Base-by-base conservation (phyloP, 2,329 filamentous ascomycete species). In the Aulographum hederae region DNA sequence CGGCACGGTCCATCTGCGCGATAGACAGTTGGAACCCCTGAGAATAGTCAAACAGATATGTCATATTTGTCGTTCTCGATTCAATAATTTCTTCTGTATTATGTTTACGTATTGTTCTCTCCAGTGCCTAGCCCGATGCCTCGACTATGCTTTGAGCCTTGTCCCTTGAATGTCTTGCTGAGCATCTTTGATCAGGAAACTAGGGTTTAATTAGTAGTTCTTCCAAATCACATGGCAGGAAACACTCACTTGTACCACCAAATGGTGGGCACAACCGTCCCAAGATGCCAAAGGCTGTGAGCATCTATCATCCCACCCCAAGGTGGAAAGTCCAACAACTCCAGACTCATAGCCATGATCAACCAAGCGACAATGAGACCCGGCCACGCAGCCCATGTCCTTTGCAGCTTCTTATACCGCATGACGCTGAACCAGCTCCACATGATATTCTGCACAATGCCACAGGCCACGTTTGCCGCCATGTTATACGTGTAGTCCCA, bases 401-500 rank as follows among this genome's bases (percentile, higher is more conserved):
- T 69, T 28, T 72, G 69, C 13, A 77, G 69, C 51, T 72, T 71
- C 39, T 65, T 61, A 55, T 86, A 95, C 42, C 75, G 68, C 40
- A 60, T 58, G 42, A 78, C 69, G 49, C 78, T 85, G 55, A 92
- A 94, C 53, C 69, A 78, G 27, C 66, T 79, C 89, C 89, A 95
- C 35, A 95, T 57, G 3, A 74, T 32, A 45, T 95, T 93, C 48
- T 84, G 76, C 4, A 85, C 52, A 26, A 84, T 61, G 3, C 89
- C 89, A 8, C 78, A 69, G 3, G 67, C 71, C 14, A 98, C 79
- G 46, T 95, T 98, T 32, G 85, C 89, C 2, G 78, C 73, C 84
- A 98, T 95, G 51, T 98, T 98, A 58, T 98, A 98, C 4, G 77
- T 78, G 52, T 98, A 98, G 53, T 95, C 79, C 79, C 89, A 98